Evolutionary conservation across 176 grass and related monocot species (phyloP).

Genomic region (Bolboschoenus planiculmis): DNA sequence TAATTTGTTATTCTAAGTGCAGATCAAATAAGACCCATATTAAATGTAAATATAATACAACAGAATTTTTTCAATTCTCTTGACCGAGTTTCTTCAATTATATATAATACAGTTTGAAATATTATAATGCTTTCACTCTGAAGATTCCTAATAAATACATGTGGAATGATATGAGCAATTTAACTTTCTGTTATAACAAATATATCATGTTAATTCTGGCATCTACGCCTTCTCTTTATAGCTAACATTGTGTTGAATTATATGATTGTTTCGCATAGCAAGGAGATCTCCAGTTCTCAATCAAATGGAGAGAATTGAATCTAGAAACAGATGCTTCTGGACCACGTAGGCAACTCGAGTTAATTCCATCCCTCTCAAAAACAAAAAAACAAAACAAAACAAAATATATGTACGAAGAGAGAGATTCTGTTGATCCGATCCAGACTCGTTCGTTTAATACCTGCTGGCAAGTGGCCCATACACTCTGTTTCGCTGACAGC

Average conservation of each 20-base stretch:
- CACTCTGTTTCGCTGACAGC: not conserved
- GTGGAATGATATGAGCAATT: too few relatives aligned
- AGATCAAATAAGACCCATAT: too few relatives aligned
- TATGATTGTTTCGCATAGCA: not conserved
- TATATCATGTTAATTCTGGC: not conserved
- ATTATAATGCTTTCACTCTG: not conserved
- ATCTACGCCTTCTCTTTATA: not conserved
- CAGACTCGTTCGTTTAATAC: not conserved
- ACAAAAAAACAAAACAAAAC: not conserved
- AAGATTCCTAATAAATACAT: too few relatives aligned
- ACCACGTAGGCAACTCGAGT: not conserved
- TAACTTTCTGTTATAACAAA: too few relatives aligned
- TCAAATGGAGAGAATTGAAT: constrained; percentile 14
- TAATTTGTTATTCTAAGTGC: too few relatives aligned
- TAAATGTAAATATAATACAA: too few relatives aligned
- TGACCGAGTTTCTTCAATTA: not conserved
- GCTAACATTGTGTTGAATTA: not conserved
- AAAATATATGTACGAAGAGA: not conserved
- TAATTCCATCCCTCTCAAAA: not conserved
- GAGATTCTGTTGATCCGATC: not conserved
- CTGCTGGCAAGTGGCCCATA: not conserved
- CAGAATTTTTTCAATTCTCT: too few relatives aligned
- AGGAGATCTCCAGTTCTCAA: not conserved
- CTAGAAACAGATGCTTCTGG: not conserved
- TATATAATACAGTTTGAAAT: not conserved